phyloP scores from a whole-genome alignment of 2,329 filamentous ascomycete genomes.

The Ascochyta clinopodiicola region DNA sequence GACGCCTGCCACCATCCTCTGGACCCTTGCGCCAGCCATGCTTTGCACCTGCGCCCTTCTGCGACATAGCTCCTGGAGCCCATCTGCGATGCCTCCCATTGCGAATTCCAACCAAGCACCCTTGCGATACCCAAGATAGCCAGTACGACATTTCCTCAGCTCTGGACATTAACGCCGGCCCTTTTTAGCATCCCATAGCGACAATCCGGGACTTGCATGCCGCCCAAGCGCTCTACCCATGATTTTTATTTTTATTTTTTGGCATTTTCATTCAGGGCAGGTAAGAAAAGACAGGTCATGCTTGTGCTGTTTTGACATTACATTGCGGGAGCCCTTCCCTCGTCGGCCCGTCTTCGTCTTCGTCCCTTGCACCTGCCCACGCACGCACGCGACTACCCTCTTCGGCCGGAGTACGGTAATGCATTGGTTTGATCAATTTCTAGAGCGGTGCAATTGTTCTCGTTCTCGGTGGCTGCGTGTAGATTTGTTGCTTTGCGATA shows the following conservation, averaged over 20 bases:
- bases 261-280: slow-evolving; percentile 16
- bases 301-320: slow-evolving; percentile 26
- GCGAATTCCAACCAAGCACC: slow-evolving; percentile 1
- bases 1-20: neutral
- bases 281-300: slow-evolving; percentile 26
- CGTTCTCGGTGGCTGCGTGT: slow-evolving; percentile 12
- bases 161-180: neutral
- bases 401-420: neutral
- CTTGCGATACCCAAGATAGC: slow-evolving; percentile 5
- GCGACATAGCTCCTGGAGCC: slow-evolving; percentile 14
- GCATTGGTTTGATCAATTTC: neutral
- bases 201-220: slow-evolving; percentile 19
- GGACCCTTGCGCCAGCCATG: slow-evolving; percentile 15
- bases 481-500: neutral
- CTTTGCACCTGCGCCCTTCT: slow-evolving; percentile 25
- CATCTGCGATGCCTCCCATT: slow-evolving; percentile 1
- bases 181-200: slow-evolving; percentile 23
- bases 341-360: slow-evolving; percentile 6
- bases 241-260: slow-evolving; percentile 3
- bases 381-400: slow-evolving; percentile 18
- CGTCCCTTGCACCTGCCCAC: slow-evolving; percentile 25
- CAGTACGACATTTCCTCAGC: slow-evolving; percentile 6
- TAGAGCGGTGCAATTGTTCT: neutral
- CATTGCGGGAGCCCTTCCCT: no score
- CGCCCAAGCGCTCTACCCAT: slow-evolving; percentile 22